Conservation (phyloP, 2,329 filamentous ascomycete genomes). For the Chaetomiaceae sp. region DNA sequence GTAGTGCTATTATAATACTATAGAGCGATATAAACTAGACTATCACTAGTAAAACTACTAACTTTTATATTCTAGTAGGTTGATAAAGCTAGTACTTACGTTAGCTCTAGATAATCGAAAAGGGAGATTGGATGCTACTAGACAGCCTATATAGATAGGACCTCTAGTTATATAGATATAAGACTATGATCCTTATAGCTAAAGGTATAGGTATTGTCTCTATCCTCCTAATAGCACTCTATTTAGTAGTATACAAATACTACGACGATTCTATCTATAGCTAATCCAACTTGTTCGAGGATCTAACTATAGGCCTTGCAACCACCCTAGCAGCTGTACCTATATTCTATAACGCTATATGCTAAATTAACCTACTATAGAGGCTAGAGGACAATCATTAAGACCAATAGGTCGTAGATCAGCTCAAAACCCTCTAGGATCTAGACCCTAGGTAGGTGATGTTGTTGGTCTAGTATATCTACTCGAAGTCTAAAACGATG, state of each 20-base stretch:
- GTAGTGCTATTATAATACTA: constrained; percentile 7
- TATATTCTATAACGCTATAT: constrained; percentile 3
- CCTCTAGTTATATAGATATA: constrained; percentile 1
- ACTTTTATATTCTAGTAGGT: constrained; percentile 7
- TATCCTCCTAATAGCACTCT: constrained; percentile 7
- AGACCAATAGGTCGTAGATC: constrained; percentile 1
- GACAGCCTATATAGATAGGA: constrained; percentile 7
- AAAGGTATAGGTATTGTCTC: constrained; percentile 8
- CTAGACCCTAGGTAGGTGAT: constrained; percentile 1
- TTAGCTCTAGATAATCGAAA: constrained; percentile 2
- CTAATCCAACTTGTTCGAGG: not conserved
- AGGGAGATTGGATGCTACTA: constrained; percentile 3
- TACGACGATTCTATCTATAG: constrained; percentile 6
- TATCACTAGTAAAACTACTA: constrained; percentile 6
- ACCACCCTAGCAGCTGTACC: not conserved
- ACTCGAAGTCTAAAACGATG: not conserved
- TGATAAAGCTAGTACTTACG: constrained; percentile 7
- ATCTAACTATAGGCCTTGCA: not conserved
- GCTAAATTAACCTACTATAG: constrained; percentile 8
- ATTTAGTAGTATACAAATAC: constrained; percentile 5
- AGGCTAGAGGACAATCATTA: constrained; percentile 9
- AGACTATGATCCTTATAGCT: constrained; percentile 10
- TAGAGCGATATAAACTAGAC: constrained; percentile 8
- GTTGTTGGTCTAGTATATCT: constrained; percentile 7
- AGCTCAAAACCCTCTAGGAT: constrained; percentile 3